Percentiles rank a stretch among this genome's conserved stretches.
Evolutionary conservation across 2,329 filamentous ascomycete genomes (phyloP).

Genomic region (Hypomyces rosellus): DNA sequence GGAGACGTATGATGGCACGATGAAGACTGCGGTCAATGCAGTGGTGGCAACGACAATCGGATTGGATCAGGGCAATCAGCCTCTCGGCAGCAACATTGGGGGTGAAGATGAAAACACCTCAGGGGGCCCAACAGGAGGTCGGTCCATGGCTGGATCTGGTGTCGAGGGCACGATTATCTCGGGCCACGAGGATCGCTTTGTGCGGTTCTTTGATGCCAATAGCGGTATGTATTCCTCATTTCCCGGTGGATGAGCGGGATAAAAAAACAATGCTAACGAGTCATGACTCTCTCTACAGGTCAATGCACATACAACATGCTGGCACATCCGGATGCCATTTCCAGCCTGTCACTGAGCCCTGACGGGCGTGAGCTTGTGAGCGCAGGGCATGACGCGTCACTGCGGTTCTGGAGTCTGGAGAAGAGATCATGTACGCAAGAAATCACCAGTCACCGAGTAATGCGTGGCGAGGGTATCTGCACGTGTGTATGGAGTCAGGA

Average conservation of each 20-base stretch:
- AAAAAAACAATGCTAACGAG: background rate
- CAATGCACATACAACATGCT: conserved; percentile 99
- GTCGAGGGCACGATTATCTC: conserved; percentile 93
- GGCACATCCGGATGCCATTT: conserved; percentile 89
- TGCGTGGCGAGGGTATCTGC: conserved; percentile 94
- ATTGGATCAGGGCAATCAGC: conserved; percentile 60
- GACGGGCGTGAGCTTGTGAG: conserved; percentile 93
- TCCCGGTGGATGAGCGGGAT: background rate
- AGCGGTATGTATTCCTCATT: conserved; percentile 63
- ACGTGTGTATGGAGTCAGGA: conserved; percentile 94
- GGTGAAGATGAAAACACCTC: conserved; percentile 68
- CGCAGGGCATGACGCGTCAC: conserved; percentile 88
- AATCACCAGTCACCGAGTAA: conserved; percentile 84
- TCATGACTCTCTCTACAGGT: conserved; percentile 45
- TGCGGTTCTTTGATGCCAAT: conserved; percentile 97
- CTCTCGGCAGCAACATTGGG: conserved; percentile 49
- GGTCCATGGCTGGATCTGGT: conserved; percentile 61
- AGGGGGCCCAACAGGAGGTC: conserved; percentile 68
- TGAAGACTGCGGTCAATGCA: conserved; percentile 75
- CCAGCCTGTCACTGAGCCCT: conserved; percentile 82
- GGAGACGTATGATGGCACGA: conserved; percentile 86
- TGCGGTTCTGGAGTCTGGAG: conserved; percentile 95
- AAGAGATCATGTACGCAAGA: conserved; percentile 94
- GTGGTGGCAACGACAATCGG: conserved; percentile 82
- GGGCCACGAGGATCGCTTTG: conserved; percentile 92